These are phyloP conservation scores for Ambrosiella xylebori DNA, from an alignment of 2,329 filamentous ascomycete genomes.

Conservation along the genomic window DNA sequence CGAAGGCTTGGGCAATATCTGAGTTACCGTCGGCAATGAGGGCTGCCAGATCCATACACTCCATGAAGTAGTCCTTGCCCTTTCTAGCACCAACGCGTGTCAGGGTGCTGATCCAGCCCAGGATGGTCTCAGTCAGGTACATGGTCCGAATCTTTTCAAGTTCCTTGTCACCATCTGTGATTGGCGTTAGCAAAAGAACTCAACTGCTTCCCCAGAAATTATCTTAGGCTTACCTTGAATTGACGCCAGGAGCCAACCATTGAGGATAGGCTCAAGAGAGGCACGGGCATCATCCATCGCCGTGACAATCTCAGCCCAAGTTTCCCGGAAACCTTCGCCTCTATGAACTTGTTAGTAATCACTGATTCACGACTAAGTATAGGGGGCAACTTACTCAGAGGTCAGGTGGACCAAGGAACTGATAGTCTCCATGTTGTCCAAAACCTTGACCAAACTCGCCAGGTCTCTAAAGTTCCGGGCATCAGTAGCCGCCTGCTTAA, in stretches of 20 bases:
- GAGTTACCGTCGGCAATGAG: slow-evolving; percentile 54
- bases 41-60: slow-evolving; percentile 74
- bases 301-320: slow-evolving; percentile 36
- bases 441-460: slow-evolving; percentile 45
- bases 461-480: slow-evolving; percentile 51
- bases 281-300: slow-evolving; percentile 37
- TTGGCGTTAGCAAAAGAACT: slow-evolving; percentile 10
- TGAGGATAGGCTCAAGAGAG: slow-evolving; percentile 43
- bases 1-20: slow-evolving; percentile 47
- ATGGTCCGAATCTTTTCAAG: slow-evolving; percentile 49
- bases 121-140: slow-evolving; percentile 71
- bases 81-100: slow-evolving; percentile 62
- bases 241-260: slow-evolving; percentile 42
- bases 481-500: slow-evolving; percentile 31
- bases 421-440: slow-evolving; percentile 53
- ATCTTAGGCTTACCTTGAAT: slow-evolving; percentile 32
- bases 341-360: slow-evolving; percentile 14
- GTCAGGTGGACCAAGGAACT: slow-evolving; percentile 36
- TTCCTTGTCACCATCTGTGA: slow-evolving; percentile 39
- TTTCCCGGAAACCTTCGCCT: slow-evolving; percentile 26
- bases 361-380: background rate
- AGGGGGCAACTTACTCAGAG: slow-evolving; percentile 29
- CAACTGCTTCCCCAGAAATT: background rate
- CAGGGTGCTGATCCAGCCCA: slow-evolving; percentile 68
- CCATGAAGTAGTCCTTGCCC: slow-evolving; percentile 58